A percentile compares a stretch with the other conserved stretches of the same genome.
Evolutionary conservation across 805 yeast species (phyloP).

Genomic region (Clavispora asparagi): DNA sequence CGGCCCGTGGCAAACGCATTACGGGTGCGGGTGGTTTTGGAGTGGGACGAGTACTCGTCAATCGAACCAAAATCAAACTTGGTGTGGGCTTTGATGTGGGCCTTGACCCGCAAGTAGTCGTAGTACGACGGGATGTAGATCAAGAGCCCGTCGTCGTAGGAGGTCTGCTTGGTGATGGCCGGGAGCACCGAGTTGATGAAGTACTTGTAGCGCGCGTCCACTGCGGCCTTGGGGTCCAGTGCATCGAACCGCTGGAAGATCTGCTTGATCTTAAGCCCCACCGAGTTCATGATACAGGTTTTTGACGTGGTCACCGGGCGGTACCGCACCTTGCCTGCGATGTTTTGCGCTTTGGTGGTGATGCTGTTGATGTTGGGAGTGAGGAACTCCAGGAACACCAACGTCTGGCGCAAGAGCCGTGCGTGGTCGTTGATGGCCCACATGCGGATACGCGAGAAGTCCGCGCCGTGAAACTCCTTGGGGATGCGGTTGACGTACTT

Average conservation of each 20-base stretch:
- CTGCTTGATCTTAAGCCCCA: conserved; percentile 65
- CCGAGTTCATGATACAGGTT: conserved; percentile 53
- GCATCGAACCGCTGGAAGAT: conserved; percentile 66
- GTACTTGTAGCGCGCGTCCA: conserved; percentile 70
- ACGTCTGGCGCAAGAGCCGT: conserved; percentile 64
- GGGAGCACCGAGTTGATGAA: conserved; percentile 75
- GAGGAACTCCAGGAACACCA: conserved; percentile 66
- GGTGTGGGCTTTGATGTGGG: conserved; percentile 60
- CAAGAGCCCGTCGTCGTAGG: conserved; percentile 69
- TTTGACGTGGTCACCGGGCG: conserved; percentile 41
- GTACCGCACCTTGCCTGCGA: conserved; percentile 57
- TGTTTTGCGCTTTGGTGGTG: conserved; percentile 43
- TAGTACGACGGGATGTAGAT: conserved; percentile 81
- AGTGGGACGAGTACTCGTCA: conserved; percentile 76
- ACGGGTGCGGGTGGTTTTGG: conserved; percentile 68
- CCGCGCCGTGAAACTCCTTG: conserved; percentile 69
- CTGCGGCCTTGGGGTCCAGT: conserved; percentile 48
- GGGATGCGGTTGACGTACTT: conserved; percentile 75
- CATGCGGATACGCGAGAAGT: conserved; percentile 86
- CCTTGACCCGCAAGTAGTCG: conserved; percentile 76
- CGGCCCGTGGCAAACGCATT: conserved; percentile 60
- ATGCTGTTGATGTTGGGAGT: conserved; percentile 80
- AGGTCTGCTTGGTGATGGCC: conserved; percentile 54
- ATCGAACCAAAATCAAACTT: conserved; percentile 62
- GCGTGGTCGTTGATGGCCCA: conserved; percentile 88